A percentile compares a stretch with the other conserved stretches of the same genome.
Evolutionary conservation across 2,329 filamentous ascomycete genomes (phyloP).

Genomic region (Xylariaceae sp.): DNA sequence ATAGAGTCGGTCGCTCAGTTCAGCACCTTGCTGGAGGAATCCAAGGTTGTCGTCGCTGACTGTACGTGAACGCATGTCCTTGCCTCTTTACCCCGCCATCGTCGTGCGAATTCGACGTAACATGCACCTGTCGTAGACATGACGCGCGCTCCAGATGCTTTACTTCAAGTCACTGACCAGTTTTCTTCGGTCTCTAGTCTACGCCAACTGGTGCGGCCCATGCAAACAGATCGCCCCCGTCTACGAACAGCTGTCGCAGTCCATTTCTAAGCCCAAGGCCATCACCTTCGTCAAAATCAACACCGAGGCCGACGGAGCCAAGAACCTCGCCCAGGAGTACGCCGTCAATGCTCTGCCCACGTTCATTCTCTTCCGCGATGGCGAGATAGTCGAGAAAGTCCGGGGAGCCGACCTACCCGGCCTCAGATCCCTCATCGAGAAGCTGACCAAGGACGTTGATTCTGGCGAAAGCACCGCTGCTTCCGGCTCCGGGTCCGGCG

Average conservation of each 20-base stretch:
- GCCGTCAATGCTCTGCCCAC: constrained; percentile 75
- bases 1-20: constrained; percentile 62
- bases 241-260: constrained; percentile 71
- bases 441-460: constrained; percentile 62
- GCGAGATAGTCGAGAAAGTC: constrained; percentile 63
- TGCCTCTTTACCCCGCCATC: constrained; percentile 24
- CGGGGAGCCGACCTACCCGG: constrained; percentile 69
- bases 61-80: constrained; percentile 55
- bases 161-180: constrained; percentile 21
- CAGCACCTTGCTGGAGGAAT: constrained; percentile 62
- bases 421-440: constrained; percentile 67
- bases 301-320: constrained; percentile 61
- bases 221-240: constrained; percentile 81
- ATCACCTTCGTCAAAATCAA: constrained; percentile 88
- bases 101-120: too few species aligned
- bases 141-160: neutral
- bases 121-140: too few species aligned
- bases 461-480: constrained; percentile 41
- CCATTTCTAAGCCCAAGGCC: constrained; percentile 65
- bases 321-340: constrained; percentile 70
- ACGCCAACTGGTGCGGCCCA: constrained; percentile 79
- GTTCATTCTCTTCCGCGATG: constrained; percentile 83
- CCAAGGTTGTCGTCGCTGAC: constrained; percentile 78
- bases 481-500: constrained; percentile 41
- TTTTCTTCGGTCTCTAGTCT: constrained; percentile 56